Evolutionary conservation across 805 yeast species (phyloP), one percentile per base, ranked within the genome.

Genomic region (Metschnikowia amazonensis): DNA sequence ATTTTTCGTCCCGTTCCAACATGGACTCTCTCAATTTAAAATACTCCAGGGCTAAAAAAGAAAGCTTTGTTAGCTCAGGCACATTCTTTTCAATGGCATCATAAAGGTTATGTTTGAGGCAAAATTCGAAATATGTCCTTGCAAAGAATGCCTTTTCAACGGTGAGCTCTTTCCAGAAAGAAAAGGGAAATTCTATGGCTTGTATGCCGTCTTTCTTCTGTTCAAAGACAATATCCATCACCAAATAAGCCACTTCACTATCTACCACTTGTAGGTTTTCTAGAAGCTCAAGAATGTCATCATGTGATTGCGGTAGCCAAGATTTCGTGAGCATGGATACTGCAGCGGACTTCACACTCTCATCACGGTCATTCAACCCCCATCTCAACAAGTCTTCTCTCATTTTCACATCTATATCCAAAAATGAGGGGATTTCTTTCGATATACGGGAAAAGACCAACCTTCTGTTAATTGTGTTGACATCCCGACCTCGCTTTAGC

Each of bases 341-440:
- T 4, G 96, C 89, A 0, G 96, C 92, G 23, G 69, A 70, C 52
- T 80, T 70, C 1, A 94, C 97, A 5, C 72, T 54, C 4, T 74
- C 80, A 52, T 90, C 97, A 53, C 97, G 78, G 64, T 92, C 99
- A 50, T 80, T 81, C 42, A 92, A 72, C 3, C 99, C 98, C 89
- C 96, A 86, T 35, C 75, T 72, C 17, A 94, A 70, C 20, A 94
- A 62, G 44, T 77, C 75, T 46, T 86, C 92, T 34, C 96, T 69
- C 40, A 77, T 69, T 27, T 74, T 76, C 8, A 88, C 67, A 8
- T 67, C 58, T 45, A 70, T 55, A 14, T 46, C 53, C 29, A 27
- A 33, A 51, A 83, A 77, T 50, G 80, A 85, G 4, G 85, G 86
- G 53, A 89, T 68, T 25, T 80, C 83, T 47, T 82, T 81, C 43